Conservation (phyloP, 1,284 basidiomycete genomes). For the Apiotrichum sp. region DNA sequence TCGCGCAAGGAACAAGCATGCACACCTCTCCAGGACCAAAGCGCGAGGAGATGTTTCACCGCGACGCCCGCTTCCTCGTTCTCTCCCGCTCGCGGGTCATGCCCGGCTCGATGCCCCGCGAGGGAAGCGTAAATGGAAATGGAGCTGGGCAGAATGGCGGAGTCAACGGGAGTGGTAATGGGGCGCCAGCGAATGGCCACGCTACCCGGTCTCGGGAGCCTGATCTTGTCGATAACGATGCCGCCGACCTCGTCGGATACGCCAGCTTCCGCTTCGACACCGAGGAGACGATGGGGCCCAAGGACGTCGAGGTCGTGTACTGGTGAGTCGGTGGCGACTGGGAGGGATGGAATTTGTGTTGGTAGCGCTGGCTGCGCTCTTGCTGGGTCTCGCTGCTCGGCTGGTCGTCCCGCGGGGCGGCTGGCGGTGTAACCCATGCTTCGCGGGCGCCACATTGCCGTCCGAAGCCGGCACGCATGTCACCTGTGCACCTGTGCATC, state of each 20-base stretch:
- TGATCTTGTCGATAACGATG: constrained; percentile 5
- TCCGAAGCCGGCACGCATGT: no score
- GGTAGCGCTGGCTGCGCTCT: no score
- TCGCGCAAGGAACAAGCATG: constrained; percentile 27
- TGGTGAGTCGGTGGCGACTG: constrained; percentile 26
- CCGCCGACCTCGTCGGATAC: constrained; percentile 32
- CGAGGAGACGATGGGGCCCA: constrained; percentile 35
- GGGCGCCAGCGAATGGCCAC: background rate
- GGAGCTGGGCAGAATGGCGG: background rate
- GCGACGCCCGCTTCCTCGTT: constrained; percentile 29
- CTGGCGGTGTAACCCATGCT: no score
- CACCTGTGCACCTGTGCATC: no score
- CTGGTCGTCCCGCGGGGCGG: no score
- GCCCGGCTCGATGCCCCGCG: constrained; percentile 17
- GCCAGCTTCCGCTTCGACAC: constrained; percentile 45
- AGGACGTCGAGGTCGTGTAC: constrained; percentile 40
- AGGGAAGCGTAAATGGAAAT: background rate
- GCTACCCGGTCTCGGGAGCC: background rate
- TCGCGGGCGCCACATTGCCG: no score
- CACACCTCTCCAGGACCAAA: constrained; percentile 25
- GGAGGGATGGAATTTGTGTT: background rate
- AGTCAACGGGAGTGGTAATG: background rate
- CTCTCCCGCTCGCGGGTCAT: constrained; percentile 6
- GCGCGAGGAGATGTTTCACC: constrained; percentile 40
- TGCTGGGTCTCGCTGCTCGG: no score